Evolutionary conservation across 257 asterid genomes (phyloP), one percentile per base, ranked within the genome.

Genomic region (Nicotiana noctiflora): DNA sequence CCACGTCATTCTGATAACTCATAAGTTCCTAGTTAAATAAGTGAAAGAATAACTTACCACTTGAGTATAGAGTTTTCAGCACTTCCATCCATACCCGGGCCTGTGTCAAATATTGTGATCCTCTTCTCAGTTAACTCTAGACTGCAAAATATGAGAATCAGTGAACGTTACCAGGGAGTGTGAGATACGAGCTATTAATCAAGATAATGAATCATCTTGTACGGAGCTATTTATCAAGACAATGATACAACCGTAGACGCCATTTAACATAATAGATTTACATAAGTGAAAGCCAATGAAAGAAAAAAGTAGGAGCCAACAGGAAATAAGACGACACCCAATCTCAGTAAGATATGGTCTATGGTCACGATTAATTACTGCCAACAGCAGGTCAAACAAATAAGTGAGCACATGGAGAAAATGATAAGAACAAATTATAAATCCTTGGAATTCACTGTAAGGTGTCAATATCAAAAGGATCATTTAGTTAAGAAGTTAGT

Each of bases 51-150:
- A 61, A 80, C 87, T 4, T 86, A 93, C 98, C 98, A 93, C 66
- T 92, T 88, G 6, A 82, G 94, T 67, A 93, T 82, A 1, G 88
- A 84, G 75, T 91, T 89, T 49, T 88, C 94, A 60, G 81, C 86
- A 37, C 89, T 83, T 14, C 94, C 96, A 80, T 93, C 97, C 97
- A 93, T 92, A 83, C 97, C 98, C 8, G 93, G 92, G 59, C 97
- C 97, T 5, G 93, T 78, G 86, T 92, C 95, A 60, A 90, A 88
- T 74, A 92, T 89, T 52, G 87, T 29, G 67, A 93, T 92, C 68
- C 51, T n/a, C n/a, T n/a, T n/a, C n/a, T n/a, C n/a, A n/a, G n/a
- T n/a, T n/a, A n/a, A n/a, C n/a, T n/a, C n/a, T 83, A 93, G 84
- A 2, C 98, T 93, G 89, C 81, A 84, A 76, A 84, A 37, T 75